Percentiles rank a stretch among this genome's conserved stretches.
Conservation (phyloP, 768 basidiomycete genomes). For the Brasilioporus rufonigricans region DNA sequence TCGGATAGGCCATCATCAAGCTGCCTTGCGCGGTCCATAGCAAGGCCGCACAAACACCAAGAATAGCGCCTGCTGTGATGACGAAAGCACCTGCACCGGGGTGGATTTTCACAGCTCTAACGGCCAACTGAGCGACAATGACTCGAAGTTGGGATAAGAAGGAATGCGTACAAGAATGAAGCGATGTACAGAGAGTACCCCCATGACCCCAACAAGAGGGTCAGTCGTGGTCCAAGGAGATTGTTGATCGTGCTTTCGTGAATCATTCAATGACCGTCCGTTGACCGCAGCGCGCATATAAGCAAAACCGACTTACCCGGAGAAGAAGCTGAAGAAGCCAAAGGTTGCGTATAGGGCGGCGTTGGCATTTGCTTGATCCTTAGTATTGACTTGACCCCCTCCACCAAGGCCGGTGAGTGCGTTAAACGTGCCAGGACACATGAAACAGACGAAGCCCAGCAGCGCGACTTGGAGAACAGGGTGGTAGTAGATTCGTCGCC, state of each 20-base stretch:
- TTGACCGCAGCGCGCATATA: not conserved
- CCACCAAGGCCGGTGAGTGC: slow-evolving; percentile 77
- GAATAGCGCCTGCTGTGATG: slow-evolving; percentile 46
- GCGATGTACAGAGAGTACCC: slow-evolving; percentile 54
- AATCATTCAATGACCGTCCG: not conserved
- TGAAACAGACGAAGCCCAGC: slow-evolving; percentile 64
- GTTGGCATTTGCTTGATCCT: slow-evolving; percentile 66
- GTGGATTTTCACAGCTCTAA: slow-evolving; percentile 43
- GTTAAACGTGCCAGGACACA: slow-evolving; percentile 72
- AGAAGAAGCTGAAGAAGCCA: slow-evolving; percentile 61
- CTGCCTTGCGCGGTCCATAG: slow-evolving; percentile 53
- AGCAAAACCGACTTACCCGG: slow-evolving; percentile 48
- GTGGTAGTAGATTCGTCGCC: slow-evolving; percentile 56
- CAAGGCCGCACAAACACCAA: slow-evolving; percentile 49
- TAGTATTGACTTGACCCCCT: slow-evolving; percentile 68
- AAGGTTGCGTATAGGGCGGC: slow-evolving; percentile 64
- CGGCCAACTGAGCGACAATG: not conserved
- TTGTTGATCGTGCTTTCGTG: slow-evolving; percentile 69
- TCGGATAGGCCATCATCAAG: slow-evolving; percentile 56
- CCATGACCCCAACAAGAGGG: slow-evolving; percentile 48
- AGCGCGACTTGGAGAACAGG: slow-evolving; percentile 43
- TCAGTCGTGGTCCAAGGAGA: slow-evolving; percentile 49
- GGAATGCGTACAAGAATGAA: slow-evolving; percentile 38
- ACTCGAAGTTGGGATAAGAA: not conserved
- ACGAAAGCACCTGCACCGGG: slow-evolving; percentile 44